phyloP scores from a whole-genome alignment of 192 early-diverging fungal species.

The Geranomyces variabilis region DNA sequence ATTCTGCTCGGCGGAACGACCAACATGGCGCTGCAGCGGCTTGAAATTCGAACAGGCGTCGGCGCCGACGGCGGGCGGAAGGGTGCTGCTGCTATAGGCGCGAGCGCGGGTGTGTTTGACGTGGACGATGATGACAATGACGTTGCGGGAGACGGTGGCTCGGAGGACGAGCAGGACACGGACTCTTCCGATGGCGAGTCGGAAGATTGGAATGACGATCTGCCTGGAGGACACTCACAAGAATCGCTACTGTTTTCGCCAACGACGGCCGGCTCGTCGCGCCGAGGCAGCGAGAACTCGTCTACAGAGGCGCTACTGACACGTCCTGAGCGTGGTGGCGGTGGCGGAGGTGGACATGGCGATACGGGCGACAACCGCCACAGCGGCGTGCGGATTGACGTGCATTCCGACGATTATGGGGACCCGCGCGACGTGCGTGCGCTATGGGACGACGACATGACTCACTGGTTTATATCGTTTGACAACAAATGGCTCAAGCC shows the following conservation, averaged over 20 bases:
- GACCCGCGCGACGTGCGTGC: neutral
- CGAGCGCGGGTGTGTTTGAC: constrained; percentile 11
- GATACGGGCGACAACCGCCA: neutral
- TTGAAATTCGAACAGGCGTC: constrained; percentile 76
- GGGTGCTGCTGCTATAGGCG: neutral
- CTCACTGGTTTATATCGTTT: constrained; percentile 86
- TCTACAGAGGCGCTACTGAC: neutral
- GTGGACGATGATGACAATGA: constrained; percentile 37
- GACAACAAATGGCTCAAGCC: constrained; percentile 81
- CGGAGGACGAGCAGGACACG: constrained; percentile 18
- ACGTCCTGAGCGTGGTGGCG: too few relatives aligned
- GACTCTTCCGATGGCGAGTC: constrained; percentile 29
- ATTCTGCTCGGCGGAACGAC: constrained; percentile 92
- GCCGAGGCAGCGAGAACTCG: neutral
- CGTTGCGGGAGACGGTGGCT: neutral
- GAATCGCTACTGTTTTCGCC: neutral
- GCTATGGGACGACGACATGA: constrained; percentile 40
- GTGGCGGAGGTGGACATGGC: neutral
- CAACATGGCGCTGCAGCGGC: constrained; percentile 72
- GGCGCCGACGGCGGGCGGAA: constrained; percentile 13
- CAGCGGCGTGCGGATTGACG: constrained; percentile 17
- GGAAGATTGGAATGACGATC: constrained; percentile 42
- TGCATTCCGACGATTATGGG: neutral
- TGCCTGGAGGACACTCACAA: constrained; percentile 7
- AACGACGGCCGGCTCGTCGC: neutral